Percentiles rank a stretch among this genome's conserved stretches.
Evolutionary conservation across 2,329 filamentous ascomycete species (phyloP).

Genomic region (Pseudogymnoascus sp.): DNA sequence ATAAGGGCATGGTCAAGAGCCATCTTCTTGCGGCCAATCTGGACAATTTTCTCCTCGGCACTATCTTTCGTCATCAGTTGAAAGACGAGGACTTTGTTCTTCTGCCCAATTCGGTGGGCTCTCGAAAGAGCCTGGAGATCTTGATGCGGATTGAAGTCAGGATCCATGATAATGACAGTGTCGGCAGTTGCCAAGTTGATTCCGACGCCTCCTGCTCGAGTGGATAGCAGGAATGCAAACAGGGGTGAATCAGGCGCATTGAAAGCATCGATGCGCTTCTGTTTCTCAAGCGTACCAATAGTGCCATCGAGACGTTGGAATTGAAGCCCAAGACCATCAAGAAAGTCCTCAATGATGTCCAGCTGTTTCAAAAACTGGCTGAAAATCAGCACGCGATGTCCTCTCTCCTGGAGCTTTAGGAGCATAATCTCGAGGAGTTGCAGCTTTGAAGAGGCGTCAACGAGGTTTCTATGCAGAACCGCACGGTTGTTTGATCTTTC

Average conservation of each 20-base stretch:
- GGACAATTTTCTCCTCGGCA: slow-evolving; percentile 92
- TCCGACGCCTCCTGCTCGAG: slow-evolving; percentile 88
- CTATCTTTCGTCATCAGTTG: slow-evolving; percentile 85
- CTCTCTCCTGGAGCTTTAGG: slow-evolving; percentile 74
- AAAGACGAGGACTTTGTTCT: slow-evolving; percentile 91
- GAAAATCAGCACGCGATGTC: slow-evolving; percentile 88
- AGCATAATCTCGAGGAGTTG: slow-evolving; percentile 77
- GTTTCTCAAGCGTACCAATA: slow-evolving; percentile 75
- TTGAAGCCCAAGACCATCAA: slow-evolving; percentile 62
- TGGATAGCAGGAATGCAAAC: slow-evolving; percentile 89
- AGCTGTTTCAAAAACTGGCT: slow-evolving; percentile 90
- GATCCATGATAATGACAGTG: slow-evolving; percentile 94
- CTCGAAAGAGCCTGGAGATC: slow-evolving; percentile 92
- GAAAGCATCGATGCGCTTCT: slow-evolving; percentile 88
- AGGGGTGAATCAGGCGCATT: slow-evolving; percentile 75
- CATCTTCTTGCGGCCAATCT: slow-evolving; percentile 93
- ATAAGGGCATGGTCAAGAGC: slow-evolving; percentile 91
- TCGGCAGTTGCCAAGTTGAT: slow-evolving; percentile 97
- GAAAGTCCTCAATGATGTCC: slow-evolving; percentile 85
- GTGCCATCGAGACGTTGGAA: slow-evolving; percentile 82
- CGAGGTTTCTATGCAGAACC: slow-evolving; percentile 67
- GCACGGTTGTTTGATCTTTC: slow-evolving; percentile 58
- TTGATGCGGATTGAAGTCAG: slow-evolving; percentile 95
- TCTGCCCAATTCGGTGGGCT: slow-evolving; percentile 92
- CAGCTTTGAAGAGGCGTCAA: slow-evolving; percentile 88